These are phyloP conservation scores for Tolypocladium tropicale DNA, from an alignment of 2,329 filamentous ascomycete species.

Conservation along the genomic window DNA sequence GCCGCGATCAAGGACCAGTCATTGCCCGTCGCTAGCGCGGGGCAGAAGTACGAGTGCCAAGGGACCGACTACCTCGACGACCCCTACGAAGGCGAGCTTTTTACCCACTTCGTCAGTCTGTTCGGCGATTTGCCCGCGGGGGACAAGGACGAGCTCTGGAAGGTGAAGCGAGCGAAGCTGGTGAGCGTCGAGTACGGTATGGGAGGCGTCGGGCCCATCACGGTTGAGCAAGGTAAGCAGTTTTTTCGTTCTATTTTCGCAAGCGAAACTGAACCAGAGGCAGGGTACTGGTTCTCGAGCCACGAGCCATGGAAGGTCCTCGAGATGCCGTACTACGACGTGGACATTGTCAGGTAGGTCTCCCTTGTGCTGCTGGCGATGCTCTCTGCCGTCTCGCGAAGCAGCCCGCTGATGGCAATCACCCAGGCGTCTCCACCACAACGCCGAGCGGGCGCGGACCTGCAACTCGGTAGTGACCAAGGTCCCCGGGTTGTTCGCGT, in stretches of 20 bases:
- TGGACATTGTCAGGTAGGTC: constrained; percentile 24
- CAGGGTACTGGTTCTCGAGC: constrained; percentile 29
- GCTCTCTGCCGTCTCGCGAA: neutral
- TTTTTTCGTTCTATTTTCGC: too few relatives aligned
- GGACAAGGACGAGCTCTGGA: constrained; percentile 26
- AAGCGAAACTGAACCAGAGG: too few relatives aligned
- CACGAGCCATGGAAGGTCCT: constrained; percentile 32
- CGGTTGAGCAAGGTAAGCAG: constrained; percentile 24
- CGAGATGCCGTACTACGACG: constrained; percentile 30
- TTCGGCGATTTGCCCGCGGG: constrained; percentile 20
- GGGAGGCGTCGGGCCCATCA: constrained; percentile 26
- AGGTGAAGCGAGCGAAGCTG: constrained; percentile 25
- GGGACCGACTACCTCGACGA: constrained; percentile 23
- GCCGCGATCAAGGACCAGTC: constrained; percentile 23
- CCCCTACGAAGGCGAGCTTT: constrained; percentile 32
- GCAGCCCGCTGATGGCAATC: neutral
- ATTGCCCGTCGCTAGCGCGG: constrained; percentile 14
- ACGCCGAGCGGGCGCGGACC: constrained; percentile 28
- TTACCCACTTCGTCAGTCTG: constrained; percentile 29
- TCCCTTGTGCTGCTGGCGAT: neutral
- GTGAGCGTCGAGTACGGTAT: constrained; percentile 24
- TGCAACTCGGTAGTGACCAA: constrained; percentile 28
- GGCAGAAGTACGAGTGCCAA: constrained; percentile 26
- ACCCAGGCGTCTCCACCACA: constrained; percentile 24
- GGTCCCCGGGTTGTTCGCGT: constrained; percentile 28